Percentiles rank a stretch among this genome's conserved stretches.
phyloP scores from a whole-genome alignment of 208 protist species.

The Borovskyia barvae region DNA sequence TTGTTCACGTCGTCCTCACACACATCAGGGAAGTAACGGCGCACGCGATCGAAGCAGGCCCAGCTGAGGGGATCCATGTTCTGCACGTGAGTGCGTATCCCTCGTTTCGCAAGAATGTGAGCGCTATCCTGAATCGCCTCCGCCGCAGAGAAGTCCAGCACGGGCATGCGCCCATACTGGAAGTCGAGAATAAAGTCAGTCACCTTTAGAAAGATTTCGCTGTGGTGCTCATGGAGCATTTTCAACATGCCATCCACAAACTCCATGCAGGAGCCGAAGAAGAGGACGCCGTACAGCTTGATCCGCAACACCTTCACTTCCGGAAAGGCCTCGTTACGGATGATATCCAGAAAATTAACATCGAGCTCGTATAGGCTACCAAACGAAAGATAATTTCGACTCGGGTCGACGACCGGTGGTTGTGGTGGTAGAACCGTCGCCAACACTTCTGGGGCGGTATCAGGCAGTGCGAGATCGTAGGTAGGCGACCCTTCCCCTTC shows the following conservation, averaged over 20 bases:
- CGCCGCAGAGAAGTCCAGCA: slow-evolving; percentile 50
- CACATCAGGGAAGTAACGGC: slow-evolving; percentile 40
- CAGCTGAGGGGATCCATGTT: slow-evolving; percentile 55
- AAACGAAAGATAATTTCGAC: too few species aligned
- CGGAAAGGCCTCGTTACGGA: slow-evolving; percentile 33
- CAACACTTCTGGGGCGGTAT: slow-evolving; percentile 14
- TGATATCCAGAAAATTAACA: slow-evolving; percentile 45
- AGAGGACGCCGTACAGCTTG: slow-evolving; percentile 43
- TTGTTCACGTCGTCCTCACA: slow-evolving; percentile 51
- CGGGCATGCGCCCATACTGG: slow-evolving; percentile 45
- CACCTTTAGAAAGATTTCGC: slow-evolving; percentile 52
- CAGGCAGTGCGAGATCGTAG: too few species aligned
- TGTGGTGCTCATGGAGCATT: slow-evolving; percentile 44
- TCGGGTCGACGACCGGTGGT: too few species aligned
- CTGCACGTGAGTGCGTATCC: slow-evolving; percentile 50
- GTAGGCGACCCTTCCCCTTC: too few species aligned
- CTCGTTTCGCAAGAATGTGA: slow-evolving; percentile 34
- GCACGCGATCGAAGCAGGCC: slow-evolving; percentile 41
- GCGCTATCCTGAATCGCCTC: slow-evolving; percentile 48
- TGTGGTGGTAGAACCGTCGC: slow-evolving; percentile 11
- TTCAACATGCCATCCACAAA: slow-evolving; percentile 49
- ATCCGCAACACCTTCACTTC: slow-evolving; percentile 51
- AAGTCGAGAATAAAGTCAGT: slow-evolving; percentile 63
- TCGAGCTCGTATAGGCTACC: slow-evolving; percentile 21
- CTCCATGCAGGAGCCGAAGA: slow-evolving; percentile 56